Percentiles rank a stretch among this genome's conserved stretches.
phyloP scores from a whole-genome alignment of 345 rosid genomes.

The Draba incana region DNA sequence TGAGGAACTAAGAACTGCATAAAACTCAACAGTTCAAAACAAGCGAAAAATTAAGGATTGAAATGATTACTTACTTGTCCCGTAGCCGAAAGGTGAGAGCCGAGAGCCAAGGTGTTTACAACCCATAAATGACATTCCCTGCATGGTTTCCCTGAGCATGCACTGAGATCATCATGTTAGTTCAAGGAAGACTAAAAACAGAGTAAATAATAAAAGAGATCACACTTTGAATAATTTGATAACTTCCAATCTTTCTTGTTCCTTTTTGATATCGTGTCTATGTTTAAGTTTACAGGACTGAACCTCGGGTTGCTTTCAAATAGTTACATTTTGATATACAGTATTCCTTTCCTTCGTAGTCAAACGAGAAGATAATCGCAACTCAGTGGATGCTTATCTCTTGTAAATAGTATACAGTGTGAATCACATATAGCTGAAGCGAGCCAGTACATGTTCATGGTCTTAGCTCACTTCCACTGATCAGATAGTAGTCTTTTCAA shows the following conservation, averaged over 20 bases:
- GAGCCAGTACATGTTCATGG: conserved; percentile 17
- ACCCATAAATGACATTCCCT: conserved; percentile 1
- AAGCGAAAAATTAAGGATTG: conserved; percentile 7
- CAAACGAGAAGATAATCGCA: conserved; percentile 16
- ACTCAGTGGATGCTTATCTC: conserved; percentile 17
- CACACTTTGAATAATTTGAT: conserved; percentile 13
- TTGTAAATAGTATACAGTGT: conserved; percentile 25
- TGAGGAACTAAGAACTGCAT: not conserved
- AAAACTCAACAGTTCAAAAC: not conserved
- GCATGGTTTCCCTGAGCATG: not conserved
- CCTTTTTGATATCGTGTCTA: conserved; percentile 19
- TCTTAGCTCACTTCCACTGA: conserved; percentile 16
- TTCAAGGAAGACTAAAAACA: not conserved
- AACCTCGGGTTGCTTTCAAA: not conserved
- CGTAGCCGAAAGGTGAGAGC: not conserved
- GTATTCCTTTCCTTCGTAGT: conserved; percentile 11
- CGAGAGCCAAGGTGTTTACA: not conserved
- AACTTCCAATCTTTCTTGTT: conserved; percentile 15
- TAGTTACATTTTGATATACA: conserved; percentile 27
- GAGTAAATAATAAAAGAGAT: conserved; percentile 7
- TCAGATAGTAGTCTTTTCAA: conserved; percentile 1
- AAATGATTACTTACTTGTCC: conserved; percentile 13
- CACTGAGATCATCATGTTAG: not conserved
- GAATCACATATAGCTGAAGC: conserved; percentile 24
- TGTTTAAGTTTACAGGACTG: conserved; percentile 26